Evolutionary conservation across 192 early-diverging fungal species (phyloP).

Genomic region (Blastocladiella britannica): DNA sequence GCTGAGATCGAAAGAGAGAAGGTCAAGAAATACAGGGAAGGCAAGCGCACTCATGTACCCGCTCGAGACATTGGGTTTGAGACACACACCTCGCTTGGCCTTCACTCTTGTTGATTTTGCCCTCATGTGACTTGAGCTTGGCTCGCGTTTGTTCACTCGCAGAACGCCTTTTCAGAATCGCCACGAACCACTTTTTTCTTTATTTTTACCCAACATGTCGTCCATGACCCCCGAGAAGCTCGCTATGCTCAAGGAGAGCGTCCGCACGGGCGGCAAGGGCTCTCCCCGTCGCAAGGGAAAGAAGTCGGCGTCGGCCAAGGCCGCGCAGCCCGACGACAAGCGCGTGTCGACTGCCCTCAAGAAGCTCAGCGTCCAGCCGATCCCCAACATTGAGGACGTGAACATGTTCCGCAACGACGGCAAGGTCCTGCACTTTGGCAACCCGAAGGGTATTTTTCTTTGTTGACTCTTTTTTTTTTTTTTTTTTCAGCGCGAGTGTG

Average conservation of each 20-base stretch:
- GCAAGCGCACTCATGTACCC: too few relatives aligned
- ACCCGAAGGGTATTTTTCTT: conserved; percentile 51
- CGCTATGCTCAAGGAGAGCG: conserved; percentile 73
- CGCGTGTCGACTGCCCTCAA: conserved; percentile 77
- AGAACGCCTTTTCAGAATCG: too few relatives aligned
- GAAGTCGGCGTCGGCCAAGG: conserved; percentile 22
- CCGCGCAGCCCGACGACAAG: conserved; percentile 66
- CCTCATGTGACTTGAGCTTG: too few relatives aligned
- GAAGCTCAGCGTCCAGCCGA: conserved; percentile 73
- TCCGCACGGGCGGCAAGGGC: conserved; percentile 77
- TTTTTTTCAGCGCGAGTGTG: not conserved
- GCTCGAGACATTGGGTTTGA: too few relatives aligned
- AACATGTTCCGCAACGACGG: conserved; percentile 97
- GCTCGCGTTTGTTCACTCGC: too few relatives aligned
- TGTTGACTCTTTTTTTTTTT: not conserved
- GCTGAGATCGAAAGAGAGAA: too few relatives aligned
- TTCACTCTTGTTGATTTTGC: too few relatives aligned
- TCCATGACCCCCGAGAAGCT: conserved; percentile 76
- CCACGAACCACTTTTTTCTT: too few relatives aligned
- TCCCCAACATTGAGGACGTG: conserved; percentile 81
- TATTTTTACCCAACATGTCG: not conserved
- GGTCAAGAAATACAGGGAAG: too few relatives aligned
- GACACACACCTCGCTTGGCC: too few relatives aligned
- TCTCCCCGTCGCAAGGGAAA: conserved; percentile 88
- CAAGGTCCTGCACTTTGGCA: conserved; percentile 73